Percentiles rank a stretch among this genome's conserved stretches.
Evolutionary conservation across 2,329 filamentous ascomycete species (phyloP).

Genomic region (Aotearoamyces nothofagi): DNA sequence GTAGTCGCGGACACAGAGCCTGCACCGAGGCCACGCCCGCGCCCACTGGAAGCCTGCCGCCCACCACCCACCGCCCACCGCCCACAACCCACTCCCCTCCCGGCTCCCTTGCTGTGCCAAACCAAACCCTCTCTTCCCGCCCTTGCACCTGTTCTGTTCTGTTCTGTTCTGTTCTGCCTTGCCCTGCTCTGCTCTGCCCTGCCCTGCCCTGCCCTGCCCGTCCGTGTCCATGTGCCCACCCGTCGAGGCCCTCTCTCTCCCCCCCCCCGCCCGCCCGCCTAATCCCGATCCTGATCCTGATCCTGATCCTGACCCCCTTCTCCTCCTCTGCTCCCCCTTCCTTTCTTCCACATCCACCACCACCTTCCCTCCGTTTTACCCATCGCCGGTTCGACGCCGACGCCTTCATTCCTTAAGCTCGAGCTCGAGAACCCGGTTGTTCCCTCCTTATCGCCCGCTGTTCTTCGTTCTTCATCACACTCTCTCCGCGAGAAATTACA

Average conservation of each 20-base stretch:
- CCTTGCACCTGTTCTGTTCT: neutral
- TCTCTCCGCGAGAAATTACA: conserved; percentile 1
- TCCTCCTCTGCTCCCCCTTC: neutral
- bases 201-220: conserved; percentile 1
- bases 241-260: conserved; percentile 3
- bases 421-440: conserved; percentile 1
- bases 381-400: neutral
- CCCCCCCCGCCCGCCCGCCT: conserved; percentile 6
- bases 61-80: too few relatives aligned
- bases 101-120: too few relatives aligned
- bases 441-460: conserved; percentile 3
- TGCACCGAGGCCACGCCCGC: too few relatives aligned
- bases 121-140: neutral
- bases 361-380: neutral
- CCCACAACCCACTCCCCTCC: too few relatives aligned
- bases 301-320: neutral
- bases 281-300: conserved; percentile 3
- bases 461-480: neutral
- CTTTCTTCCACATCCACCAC: neutral
- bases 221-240: neutral
- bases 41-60: too few relatives aligned
- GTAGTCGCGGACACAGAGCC: too few relatives aligned
- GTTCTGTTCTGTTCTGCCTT: neutral
- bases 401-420: neutral
- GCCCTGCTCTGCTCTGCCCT: conserved; percentile 3